Base-by-base conservation (phyloP, 2,329 filamentous ascomycete species). In the Stagonosporopsis chrysanthemi region DNA sequence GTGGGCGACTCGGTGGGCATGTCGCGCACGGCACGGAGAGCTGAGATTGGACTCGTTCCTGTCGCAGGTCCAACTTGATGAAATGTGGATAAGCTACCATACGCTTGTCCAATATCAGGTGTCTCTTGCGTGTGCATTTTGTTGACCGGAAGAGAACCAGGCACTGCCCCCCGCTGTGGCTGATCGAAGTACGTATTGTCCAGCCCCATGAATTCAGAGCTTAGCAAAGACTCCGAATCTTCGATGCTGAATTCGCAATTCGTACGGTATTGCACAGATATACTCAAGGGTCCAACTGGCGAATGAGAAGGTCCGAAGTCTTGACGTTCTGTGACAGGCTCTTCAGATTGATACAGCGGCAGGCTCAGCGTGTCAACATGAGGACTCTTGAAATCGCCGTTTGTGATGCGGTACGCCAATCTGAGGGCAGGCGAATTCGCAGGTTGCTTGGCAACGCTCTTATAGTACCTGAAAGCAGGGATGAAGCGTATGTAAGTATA, bases 191-290 rank as follows among this genome's bases (percentile, higher is more conserved):
- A 91, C 58, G 91, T 87, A 72, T 97, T 92, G 72, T 97, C 93
- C 35, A 92, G 85, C 14, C 91, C 92, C 85, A 97, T 92, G 71
- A 98, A 97, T 29, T 92, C 89, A 14, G 94, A 97, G 78, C 93
- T 97, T 40, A 98, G 79, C 8, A 98, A 79, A 5, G 93, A 89
- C 77, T 98, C 95, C 0, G 92, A 90, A 75, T 97, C 92, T 68
- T 96, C 94, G 36, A 98, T 87, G 42, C 90, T 88, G 75, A 99
- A 97, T 69, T 90, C 92, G 79, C 91, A 96, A 70, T 95, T 92
- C 56, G 87, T 90, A 61, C 95, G 89, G 77, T 96, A 97, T 11
- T 88, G 87, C 28, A 97, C 91, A 35, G 89, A 86, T 48, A 94
- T 88, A 54, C 88, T 89, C 67, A 99, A 86, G 5, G 90, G 88